Evolutionary conservation across 2,329 filamentous ascomycete species (phyloP).

Genomic region (Aulographum hederae): DNA sequence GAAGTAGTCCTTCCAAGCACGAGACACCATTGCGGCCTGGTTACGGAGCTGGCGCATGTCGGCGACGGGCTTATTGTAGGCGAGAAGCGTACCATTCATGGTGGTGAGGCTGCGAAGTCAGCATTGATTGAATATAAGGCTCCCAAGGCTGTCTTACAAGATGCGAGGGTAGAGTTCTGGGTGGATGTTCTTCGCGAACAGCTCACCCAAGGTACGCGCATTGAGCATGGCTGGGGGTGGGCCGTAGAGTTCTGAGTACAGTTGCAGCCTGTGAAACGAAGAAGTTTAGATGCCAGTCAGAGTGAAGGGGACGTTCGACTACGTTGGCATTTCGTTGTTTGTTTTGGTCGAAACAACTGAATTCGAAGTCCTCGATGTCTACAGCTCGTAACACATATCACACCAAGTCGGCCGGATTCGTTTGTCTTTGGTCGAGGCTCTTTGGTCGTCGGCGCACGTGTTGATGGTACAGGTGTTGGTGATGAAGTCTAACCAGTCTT

Average conservation of each 20-base stretch:
- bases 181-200: constrained; percentile 24
- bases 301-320: background rate
- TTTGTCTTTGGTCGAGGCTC: background rate
- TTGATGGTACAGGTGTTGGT: too few relatives aligned
- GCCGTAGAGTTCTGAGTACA: background rate
- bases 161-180: constrained; percentile 22
- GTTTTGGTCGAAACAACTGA: background rate
- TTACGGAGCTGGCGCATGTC: constrained; percentile 29
- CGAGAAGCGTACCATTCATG: constrained; percentile 30
- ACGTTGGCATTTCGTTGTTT: background rate
- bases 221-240: constrained; percentile 22
- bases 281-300: background rate
- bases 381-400: background rate
- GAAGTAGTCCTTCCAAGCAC: constrained; percentile 32
- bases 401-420: background rate
- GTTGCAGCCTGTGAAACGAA: background rate
- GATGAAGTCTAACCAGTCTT: too few relatives aligned
- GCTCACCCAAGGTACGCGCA: constrained; percentile 21
- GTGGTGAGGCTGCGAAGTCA: constrained; percentile 24
- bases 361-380: background rate
- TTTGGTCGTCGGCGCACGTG: too few relatives aligned
- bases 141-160: constrained; percentile 14
- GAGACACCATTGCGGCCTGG: constrained; percentile 28
- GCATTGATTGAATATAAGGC: background rate
- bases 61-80: constrained; percentile 28